Percentiles rank a stretch among this genome's conserved stretches.
Conservation (phyloP, 495 filamentous ascomycete genomes). For the Rostrohypoxylon terebratum region DNA sequence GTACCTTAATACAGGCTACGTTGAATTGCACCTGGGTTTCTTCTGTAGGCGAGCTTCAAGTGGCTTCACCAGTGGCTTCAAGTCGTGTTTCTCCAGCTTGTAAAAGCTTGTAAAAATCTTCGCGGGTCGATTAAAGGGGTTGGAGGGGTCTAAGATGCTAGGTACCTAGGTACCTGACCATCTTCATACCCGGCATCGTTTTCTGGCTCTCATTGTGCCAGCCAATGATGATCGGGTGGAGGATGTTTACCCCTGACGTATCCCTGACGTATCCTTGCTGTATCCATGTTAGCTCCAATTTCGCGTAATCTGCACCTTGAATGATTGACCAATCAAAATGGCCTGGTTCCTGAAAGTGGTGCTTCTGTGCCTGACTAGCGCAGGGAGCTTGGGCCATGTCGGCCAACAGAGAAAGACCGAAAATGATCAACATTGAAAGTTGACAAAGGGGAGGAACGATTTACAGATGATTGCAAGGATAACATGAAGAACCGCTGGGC, state of each 20-base stretch:
- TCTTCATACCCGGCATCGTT: conserved; percentile 5
- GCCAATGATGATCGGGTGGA: conserved; percentile 31
- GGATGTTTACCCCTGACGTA: conserved; percentile 31
- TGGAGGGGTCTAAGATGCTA: conserved; percentile 24
- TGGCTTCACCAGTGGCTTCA: background rate
- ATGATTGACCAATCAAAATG: conserved; percentile 28
- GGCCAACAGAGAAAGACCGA: conserved; percentile 39
- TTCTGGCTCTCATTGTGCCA: conserved; percentile 18
- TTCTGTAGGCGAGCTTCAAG: background rate
- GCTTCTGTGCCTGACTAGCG: conserved; percentile 44
- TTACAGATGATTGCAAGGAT: conserved; percentile 27
- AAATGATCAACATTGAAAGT: conserved; percentile 33
- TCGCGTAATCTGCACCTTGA: conserved; percentile 39
- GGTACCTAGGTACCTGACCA: background rate
- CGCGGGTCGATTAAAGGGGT: conserved; percentile 5
- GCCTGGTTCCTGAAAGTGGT: conserved; percentile 37
- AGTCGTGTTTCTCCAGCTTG: conserved; percentile 1
- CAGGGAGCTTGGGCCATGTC: conserved; percentile 45
- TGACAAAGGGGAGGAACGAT: conserved; percentile 18
- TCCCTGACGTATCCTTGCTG: conserved; percentile 20
- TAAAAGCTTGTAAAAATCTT: too few relatives aligned
- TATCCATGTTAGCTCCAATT: conserved; percentile 25
- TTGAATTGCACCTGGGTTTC: background rate
- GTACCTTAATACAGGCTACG: background rate
- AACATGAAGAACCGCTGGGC: too few relatives aligned